Base-by-base conservation (phyloP, 108 stramenopile species). In the Cyclostephanos tholiformis region DNA sequence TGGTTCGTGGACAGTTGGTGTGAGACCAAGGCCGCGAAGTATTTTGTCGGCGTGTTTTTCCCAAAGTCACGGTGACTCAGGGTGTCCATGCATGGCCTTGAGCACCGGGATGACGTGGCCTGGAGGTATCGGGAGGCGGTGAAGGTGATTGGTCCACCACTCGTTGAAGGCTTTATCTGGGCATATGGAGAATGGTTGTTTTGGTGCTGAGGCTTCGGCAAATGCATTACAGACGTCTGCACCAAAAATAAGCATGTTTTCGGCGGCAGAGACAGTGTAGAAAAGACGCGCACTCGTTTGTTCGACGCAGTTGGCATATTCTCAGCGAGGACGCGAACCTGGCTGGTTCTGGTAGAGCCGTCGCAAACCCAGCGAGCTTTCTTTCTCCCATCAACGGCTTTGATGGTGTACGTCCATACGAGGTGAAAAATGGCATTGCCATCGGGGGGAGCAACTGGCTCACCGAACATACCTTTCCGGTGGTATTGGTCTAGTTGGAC, bases 181-280 rank as follows among this genome's bases (percentile, higher is more conserved):
- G 11, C 25, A 23, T 56, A 82, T 44, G 61, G 30, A 85, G 46
- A 66, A 65, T 4, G 53, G 74, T 46, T 38, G 30, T 67, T 55
- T 20, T 4, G 82, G 85, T 1, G 75, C 57, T 19, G 76, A 76
- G 4, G 80, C 67, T 17, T 68, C 67, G 2, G 75, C 77, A 51
- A 77, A 82, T 2, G 77, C 85, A 64, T 85, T 75, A 0, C 27
- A 52, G 20, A 77, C 77, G 65, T 87, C 86, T 13, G 68, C 67
- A 23, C 60, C 74, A 12, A 41, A 65, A 9, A 76, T 38, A 3
- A 62, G 7, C 19, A 60, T n/a, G n/a, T n/a, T n/a, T n/a, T n/a
- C n/a, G n/a, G n/a, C n/a, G n/a, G n/a, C n/a, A n/a, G n/a, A n/a
- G n/a, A n/a, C n/a, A n/a, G n/a, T n/a, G n/a, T n/a, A n/a, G n/a